phyloP scores from a whole-genome alignment of 257 asterid species.

The Echium plantagineum region DNA sequence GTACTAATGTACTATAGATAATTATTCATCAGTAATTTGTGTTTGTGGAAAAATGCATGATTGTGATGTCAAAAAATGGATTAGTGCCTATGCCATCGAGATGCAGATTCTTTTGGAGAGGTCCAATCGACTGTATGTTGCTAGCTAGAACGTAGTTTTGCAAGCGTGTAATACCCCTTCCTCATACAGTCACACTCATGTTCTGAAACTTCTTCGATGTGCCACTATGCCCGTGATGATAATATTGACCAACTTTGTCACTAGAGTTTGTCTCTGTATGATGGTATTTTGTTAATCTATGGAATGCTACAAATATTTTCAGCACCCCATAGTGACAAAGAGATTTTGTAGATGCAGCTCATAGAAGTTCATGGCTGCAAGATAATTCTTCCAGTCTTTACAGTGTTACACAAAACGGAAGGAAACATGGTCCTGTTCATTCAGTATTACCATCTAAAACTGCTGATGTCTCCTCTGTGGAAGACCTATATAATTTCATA shows the following conservation, averaged over 20 bases:
- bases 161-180: too few species aligned
- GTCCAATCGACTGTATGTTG: too few species aligned
- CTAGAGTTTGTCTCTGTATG: too few species aligned
- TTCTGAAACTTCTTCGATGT: not conserved
- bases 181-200: too few species aligned
- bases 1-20: too few species aligned
- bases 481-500: conserved; percentile 72
- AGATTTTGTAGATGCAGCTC: conserved; percentile 24
- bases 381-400: conserved; percentile 20
- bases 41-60: not conserved
- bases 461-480: conserved; percentile 54
- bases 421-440: conserved; percentile 28
- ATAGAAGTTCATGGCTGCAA: conserved; percentile 48
- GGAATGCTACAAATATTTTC: not conserved
- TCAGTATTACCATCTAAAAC: conserved; percentile 30
- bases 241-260: too few species aligned
- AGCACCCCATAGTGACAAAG: not conserved
- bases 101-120: too few species aligned
- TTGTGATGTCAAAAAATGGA: not conserved
- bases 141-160: too few species aligned
- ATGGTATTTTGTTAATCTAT: too few species aligned
- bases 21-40: not conserved
- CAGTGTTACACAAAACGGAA: conserved; percentile 19
- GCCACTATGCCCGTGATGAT: too few species aligned
- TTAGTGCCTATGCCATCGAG: too few species aligned